These are phyloP conservation scores for Neophaeococcomyces mojaviensis DNA, from an alignment of 2,329 filamentous ascomycete genomes.

Conservation along the genomic window DNA sequence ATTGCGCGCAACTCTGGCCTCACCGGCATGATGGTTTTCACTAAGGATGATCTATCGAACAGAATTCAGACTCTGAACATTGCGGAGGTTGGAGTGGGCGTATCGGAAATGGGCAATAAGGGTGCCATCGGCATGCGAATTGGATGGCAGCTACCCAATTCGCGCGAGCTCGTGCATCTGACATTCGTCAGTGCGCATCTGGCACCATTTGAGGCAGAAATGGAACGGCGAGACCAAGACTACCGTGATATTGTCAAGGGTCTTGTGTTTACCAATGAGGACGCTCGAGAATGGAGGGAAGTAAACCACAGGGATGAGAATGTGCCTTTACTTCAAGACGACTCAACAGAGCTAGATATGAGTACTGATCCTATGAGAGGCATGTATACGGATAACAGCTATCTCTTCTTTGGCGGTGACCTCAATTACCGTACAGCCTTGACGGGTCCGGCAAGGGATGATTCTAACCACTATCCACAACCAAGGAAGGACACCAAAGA, in stretches of 20 bases:
- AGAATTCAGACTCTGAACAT: conserved; percentile 60
- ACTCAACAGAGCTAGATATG: conserved; percentile 19
- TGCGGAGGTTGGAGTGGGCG: conserved; percentile 77
- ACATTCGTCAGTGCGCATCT: conserved; percentile 87
- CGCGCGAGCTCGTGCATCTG: conserved; percentile 47
- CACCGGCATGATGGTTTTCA: conserved; percentile 83
- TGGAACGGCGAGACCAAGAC: conserved; percentile 71
- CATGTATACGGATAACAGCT: conserved; percentile 66
- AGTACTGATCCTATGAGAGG: conserved; percentile 24
- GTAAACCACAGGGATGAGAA: conserved; percentile 30
- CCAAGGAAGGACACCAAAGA: conserved; percentile 42
- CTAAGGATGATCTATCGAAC: conserved; percentile 50
- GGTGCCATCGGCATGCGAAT: conserved; percentile 77
- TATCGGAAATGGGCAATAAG: conserved; percentile 90
- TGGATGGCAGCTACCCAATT: conserved; percentile 35
- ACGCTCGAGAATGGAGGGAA: conserved; percentile 8
- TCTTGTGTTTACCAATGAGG: conserved; percentile 58
- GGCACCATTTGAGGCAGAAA: conserved; percentile 75
- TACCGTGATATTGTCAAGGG: conserved; percentile 78
- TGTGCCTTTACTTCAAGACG: conserved; percentile 25
- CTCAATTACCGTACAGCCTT: conserved; percentile 87
- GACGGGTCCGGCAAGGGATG: conserved; percentile 52
- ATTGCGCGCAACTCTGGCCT: conserved; percentile 72
- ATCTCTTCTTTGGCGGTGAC: conserved; percentile 84
- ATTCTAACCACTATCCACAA: conserved; percentile 56